Base-by-base conservation (phyloP, 2,329 filamentous ascomycete species). In the Plectosphaerella cucumerina region DNA sequence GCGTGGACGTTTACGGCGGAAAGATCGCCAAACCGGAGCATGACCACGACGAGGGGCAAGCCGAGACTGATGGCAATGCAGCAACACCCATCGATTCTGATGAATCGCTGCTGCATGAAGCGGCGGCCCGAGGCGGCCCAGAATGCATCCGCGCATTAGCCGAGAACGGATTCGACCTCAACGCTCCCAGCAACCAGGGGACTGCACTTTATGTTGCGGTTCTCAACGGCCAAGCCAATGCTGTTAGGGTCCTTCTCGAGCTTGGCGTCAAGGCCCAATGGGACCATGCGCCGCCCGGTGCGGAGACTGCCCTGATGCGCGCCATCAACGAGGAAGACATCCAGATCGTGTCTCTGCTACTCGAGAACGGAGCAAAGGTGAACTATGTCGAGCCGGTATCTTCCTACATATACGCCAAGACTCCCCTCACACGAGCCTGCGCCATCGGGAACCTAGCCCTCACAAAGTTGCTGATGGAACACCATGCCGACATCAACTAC, bases 351-450 rank as follows among this genome's bases (percentile, higher is more conserved):
- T 37, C 35, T 37, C 23, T 37, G 22, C 51, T 53, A 11, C 37
- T 53, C 6, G 20, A 53, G 6, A 4, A 50, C 14, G 51, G 51
- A 5, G 51, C 48, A 1, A 5, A 47, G 14, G 21, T 37, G 1
- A 44, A 50, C 44, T 10, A 44, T 44, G 31, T 50, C 3, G 20
- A 42, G 5, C 23, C 6, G 11, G 8, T 22, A 21, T 20, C 23
- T 6, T 18, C 31, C 9, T 14, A 34, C 18, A 20, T 21, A 5
- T 43, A 37, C 22, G 37, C 15, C 9, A 21, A 23, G 11, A 53
- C 48, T 10, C 33, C 33, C n/a, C 21, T 53, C n/a, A 44, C 48
- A 18, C 22, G 48, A 8, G 51, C 51, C 17, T 37, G 35, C 35
- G 14, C 10, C 15, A 18, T 17, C 14, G 35, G 35, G 14, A 9